Percentiles rank a stretch among this genome's conserved stretches.
phyloP scores from a whole-genome alignment of 305 asterid genomes.

The Fraxinus sp. region DNA sequence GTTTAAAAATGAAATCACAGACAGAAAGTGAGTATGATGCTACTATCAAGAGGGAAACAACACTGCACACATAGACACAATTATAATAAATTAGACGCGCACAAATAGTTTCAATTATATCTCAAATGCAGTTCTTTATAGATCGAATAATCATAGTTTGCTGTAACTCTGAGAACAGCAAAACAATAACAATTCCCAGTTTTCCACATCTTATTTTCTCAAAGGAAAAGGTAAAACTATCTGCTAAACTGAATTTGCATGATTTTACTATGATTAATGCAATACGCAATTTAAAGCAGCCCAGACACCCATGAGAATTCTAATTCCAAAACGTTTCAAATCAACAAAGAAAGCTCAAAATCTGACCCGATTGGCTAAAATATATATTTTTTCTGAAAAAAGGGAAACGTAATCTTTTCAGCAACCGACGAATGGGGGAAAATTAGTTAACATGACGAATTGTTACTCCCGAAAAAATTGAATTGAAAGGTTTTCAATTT shows the following conservation, averaged over 20 bases:
- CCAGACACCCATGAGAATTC: neutral
- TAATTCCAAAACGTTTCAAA: neutral
- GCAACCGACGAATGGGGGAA: neutral
- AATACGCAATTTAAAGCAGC: neutral
- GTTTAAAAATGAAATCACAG: neutral
- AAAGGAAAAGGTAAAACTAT: neutral
- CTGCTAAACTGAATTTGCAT: neutral
- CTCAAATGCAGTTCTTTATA: neutral
- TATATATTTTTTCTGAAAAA: neutral
- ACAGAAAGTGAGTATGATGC: neutral
- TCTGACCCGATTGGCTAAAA: neutral
- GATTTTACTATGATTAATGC: neutral
- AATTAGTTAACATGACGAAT: neutral
- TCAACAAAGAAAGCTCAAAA: neutral
- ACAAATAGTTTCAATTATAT: neutral
- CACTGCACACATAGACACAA: neutral
- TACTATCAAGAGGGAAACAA: neutral
- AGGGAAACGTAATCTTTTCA: neutral
- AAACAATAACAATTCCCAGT: neutral
- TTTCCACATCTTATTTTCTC: neutral
- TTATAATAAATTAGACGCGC: neutral
- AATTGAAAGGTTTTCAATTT: neutral
- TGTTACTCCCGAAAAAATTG: neutral
- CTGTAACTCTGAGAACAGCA: neutral
- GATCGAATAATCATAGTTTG: neutral